Evolutionary conservation across 345 rosid genomes (phyloP).

Genomic region (Eucalyptus lansdowneana): DNA sequence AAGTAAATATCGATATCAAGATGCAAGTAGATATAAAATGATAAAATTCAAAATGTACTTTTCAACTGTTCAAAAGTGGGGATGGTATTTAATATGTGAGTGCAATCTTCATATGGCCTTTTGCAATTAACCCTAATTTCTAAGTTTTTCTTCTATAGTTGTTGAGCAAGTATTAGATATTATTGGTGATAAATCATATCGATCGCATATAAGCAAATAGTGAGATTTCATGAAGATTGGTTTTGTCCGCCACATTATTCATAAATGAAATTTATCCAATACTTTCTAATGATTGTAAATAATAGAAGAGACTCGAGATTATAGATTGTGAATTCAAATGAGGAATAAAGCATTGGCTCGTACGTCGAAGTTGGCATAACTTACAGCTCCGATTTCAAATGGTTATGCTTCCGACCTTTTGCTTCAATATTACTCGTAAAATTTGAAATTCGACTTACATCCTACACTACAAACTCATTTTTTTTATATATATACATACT

Average conservation of each 20-base stretch:
- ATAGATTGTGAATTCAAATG: not conserved
- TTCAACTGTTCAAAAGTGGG: not conserved
- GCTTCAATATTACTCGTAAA: not conserved
- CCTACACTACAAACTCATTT: fast-evolving
- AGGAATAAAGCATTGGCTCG: fast-evolving
- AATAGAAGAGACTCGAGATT: not conserved
- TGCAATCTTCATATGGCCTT: not conserved
- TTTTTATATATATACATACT: too few species aligned
- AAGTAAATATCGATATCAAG: not conserved
- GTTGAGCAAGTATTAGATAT: not conserved
- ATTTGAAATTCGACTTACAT: not conserved
- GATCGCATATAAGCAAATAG: not conserved
- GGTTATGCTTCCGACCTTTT: fast-evolving
- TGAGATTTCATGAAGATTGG: not conserved
- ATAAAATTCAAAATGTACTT: not conserved
- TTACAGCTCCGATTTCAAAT: not conserved
- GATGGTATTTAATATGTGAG: not conserved
- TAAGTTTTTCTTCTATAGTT: not conserved
- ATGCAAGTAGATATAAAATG: not conserved
- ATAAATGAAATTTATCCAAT: not conserved
- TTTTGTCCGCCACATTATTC: not conserved
- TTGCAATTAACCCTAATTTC: not conserved
- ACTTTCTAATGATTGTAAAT: not conserved
- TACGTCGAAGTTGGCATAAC: not conserved
- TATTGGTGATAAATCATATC: not conserved